phyloP scores from a whole-genome alignment of 108 stramenopile species.

The Cyclotella baltica region DNA sequence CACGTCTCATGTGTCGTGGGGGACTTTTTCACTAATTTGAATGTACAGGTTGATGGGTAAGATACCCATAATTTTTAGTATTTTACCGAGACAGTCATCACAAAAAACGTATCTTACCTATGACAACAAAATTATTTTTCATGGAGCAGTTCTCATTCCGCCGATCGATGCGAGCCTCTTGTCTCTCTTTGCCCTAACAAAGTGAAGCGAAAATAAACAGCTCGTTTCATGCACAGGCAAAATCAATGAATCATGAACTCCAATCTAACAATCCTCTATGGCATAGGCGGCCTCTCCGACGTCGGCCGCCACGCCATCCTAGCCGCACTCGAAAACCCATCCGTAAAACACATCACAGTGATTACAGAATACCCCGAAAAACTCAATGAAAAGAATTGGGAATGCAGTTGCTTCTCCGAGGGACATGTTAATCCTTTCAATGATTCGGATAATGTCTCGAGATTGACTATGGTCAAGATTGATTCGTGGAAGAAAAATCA shows the following conservation, averaged over 20 bases:
- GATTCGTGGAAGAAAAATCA: conserved; percentile 44
- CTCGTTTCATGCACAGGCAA: too few relatives aligned
- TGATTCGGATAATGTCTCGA: conserved; percentile 19
- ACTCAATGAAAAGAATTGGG: conserved; percentile 69
- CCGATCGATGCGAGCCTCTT: too few relatives aligned
- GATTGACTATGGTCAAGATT: conserved; percentile 40
- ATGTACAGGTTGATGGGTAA: too few relatives aligned
- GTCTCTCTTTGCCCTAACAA: too few relatives aligned
- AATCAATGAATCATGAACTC: background rate
- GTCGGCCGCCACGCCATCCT: conserved; percentile 73
- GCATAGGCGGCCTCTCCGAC: conserved; percentile 67
- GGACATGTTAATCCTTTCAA: conserved; percentile 50
- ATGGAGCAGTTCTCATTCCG: too few relatives aligned
- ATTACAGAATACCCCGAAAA: conserved; percentile 60
- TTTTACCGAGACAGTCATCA: too few relatives aligned
- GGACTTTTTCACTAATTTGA: too few relatives aligned
- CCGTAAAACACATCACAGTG: conserved; percentile 58
- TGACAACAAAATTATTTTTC: too few relatives aligned
- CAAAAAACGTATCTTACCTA: too few relatives aligned
- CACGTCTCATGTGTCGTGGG: too few relatives aligned
- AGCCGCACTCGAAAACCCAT: conserved; percentile 60
- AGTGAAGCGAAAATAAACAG: too few relatives aligned
- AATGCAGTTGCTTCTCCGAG: conserved; percentile 59
- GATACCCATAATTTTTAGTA: too few relatives aligned
- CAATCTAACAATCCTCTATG: conserved; percentile 34